These are phyloP conservation scores for Cyclospora cayetanensis DNA, from an alignment of 169 alveolate species.

Conservation along the genomic window DNA sequence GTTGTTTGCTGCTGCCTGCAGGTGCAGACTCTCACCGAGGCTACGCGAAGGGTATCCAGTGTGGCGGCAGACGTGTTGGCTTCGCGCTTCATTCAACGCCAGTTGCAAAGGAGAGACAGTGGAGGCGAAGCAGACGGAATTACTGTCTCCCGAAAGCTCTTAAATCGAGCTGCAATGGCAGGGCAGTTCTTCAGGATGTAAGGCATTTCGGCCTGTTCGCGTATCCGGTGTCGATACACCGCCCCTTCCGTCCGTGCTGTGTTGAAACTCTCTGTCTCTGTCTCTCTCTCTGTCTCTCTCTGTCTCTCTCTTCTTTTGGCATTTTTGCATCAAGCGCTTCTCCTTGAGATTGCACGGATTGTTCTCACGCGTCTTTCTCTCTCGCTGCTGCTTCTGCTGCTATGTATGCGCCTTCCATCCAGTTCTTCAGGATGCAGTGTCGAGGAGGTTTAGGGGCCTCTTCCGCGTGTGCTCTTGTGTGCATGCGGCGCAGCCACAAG, in stretches of 20 bases:
- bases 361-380: not conserved
- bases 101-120: conserved; percentile 31
- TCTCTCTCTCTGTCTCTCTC: not conserved
- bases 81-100: conserved; percentile 64
- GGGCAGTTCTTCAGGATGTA: conserved; percentile 60
- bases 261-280: not conserved
- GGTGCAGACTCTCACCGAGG: conserved; percentile 67
- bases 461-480: not conserved
- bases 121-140: conserved; percentile 12
- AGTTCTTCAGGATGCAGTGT: not conserved
- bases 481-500: conserved; percentile 56
- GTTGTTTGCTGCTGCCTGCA: not conserved
- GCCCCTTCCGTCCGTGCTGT: not conserved
- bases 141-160: conserved; percentile 25
- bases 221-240: not conserved
- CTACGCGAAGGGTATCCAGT: conserved; percentile 20
- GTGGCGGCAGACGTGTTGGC: conserved; percentile 62
- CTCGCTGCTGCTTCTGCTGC: not conserved
- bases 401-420: not conserved
- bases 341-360: too few relatives aligned
- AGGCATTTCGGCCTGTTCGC: too few relatives aligned
- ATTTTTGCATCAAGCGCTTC: not conserved
- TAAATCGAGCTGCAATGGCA: conserved; percentile 57
- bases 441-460: not conserved
- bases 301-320: too few relatives aligned